Base-by-base conservation (phyloP, 176 grass and related monocot genomes). In the Phragmites australis region DNA sequence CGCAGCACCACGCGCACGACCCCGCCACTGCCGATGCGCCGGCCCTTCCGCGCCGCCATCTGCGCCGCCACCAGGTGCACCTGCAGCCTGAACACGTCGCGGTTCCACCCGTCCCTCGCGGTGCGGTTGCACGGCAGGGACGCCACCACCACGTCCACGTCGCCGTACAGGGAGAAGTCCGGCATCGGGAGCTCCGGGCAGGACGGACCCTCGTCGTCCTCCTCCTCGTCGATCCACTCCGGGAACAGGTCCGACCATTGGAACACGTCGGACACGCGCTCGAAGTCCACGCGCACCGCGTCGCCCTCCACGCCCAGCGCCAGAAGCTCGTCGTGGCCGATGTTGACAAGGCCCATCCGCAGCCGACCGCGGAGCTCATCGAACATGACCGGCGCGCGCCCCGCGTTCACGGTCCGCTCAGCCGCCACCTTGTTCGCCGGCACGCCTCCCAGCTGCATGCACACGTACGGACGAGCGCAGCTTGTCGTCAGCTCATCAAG, bases 111-210 rank as follows among this genome's bases (percentile, higher is more conserved):
- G 2, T 11, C 22, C 7, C 8, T 1, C 9, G 73, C 84, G 1
- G 77, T 42, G 17, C 56, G 59, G 77, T 82, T 73, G 77, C 95
- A 98, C 72, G 92, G 95, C 77, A 98, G 22, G 27, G 79, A 26
- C 1, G 92, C 92, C 12, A 98, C 81, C 71, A 98, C 92, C 49
- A 83, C 82, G 70, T 98, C 92, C 52, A 98, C 60, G 25, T 81
- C 80, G 77, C 46, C 67, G 82, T 88, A 84, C 9, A 1, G 19
- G 19, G 87, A 18, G 17, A 90, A 77, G 70, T 94, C 88, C 57
- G 96, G 96, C 92, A 93, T 91, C 10, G 96, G 92, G 46, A 99
- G 70, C 80, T 99, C 90, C 44, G 96, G 96, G 81, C 96, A 97
- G 8, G 72, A 79, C 2, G 93, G 74, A 5, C 86, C 82, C 76